A percentile compares a stretch with the other conserved stretches of the same genome.
These are phyloP conservation scores for Fusarium sp. DNA, from an alignment of 2,329 filamentous ascomycete species.

Conservation along the genomic window DNA sequence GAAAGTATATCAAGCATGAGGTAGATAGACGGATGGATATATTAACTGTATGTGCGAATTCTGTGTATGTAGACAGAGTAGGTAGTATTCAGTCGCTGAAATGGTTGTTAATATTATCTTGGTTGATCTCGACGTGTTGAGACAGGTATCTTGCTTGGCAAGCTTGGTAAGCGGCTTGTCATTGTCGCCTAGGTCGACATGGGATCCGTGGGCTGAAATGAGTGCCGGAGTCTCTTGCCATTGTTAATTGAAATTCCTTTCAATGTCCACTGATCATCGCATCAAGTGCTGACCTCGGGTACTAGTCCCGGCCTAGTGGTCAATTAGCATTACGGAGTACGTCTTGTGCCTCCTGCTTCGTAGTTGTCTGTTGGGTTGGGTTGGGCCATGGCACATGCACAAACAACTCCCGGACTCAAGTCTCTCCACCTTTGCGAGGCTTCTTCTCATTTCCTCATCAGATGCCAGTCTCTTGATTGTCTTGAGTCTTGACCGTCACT, in stretches of 20 bases:
- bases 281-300: slow-evolving; percentile 27
- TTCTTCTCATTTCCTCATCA: slow-evolving; percentile 23
- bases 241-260: slow-evolving; percentile 9
- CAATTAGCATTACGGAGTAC: slow-evolving; percentile 14
- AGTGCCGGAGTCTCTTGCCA: slow-evolving; percentile 15
- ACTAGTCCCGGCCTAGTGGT: slow-evolving; percentile 23
- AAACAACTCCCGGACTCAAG: slow-evolving; percentile 1
- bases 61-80: not conserved
- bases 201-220: slow-evolving; percentile 19
- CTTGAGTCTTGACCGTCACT: not conserved
- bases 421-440: slow-evolving; percentile 7
- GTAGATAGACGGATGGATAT: not conserved
- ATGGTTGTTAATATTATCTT: not conserved
- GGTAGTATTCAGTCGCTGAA: not conserved
- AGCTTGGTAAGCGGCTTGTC: not conserved
- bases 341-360: not conserved
- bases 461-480: slow-evolving; percentile 1
- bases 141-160: slow-evolving; percentile 2
- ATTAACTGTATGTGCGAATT: not conserved
- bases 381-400: slow-evolving; percentile 2
- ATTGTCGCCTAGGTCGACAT: slow-evolving; percentile 12
- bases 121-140: not conserved
- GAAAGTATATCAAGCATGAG: not conserved
- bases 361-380: slow-evolving; percentile 2
- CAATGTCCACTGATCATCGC: slow-evolving; percentile 26